Conservation (phyloP, 2,329 filamentous ascomycete genomes). For the Coniochaeta hoffmannii region DNA sequence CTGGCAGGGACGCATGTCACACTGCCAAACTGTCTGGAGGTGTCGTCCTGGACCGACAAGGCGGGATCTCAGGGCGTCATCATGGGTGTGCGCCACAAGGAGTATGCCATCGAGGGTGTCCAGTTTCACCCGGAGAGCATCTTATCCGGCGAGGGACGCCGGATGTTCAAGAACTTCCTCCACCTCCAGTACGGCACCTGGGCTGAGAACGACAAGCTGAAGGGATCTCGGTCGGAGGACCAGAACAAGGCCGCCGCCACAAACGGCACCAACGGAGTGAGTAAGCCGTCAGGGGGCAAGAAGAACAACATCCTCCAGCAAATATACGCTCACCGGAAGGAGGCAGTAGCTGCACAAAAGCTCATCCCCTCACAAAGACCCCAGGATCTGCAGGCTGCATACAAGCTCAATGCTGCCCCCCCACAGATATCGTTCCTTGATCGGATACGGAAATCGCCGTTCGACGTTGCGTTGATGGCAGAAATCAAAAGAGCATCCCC, state of each 20-base stretch:
- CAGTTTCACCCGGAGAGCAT: conserved; percentile 99
- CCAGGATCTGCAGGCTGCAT: conserved; percentile 77
- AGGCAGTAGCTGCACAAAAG: conserved; percentile 73
- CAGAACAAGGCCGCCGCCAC: conserved; percentile 11
- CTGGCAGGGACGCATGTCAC: conserved; percentile 86
- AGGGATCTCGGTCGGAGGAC: conserved; percentile 23
- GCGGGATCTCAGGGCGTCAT: conserved; percentile 77
- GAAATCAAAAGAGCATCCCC: conserved; percentile 97
- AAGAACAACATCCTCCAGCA: conserved; percentile 82
- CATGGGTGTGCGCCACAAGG: conserved; percentile 93
- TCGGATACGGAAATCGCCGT: conserved; percentile 73
- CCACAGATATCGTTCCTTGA: conserved; percentile 74
- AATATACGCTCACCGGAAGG: conserved; percentile 78
- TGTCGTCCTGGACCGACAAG: conserved; percentile 81
- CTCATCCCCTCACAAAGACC: conserved; percentile 76
- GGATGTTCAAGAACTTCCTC: conserved; percentile 91
- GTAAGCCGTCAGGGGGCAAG: conserved; percentile 14
- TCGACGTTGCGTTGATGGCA: conserved; percentile 87
- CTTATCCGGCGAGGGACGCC: conserved; percentile 76
- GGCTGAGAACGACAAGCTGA: conserved; percentile 64
- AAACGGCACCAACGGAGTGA: not conserved
- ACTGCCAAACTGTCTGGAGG: conserved; percentile 75
- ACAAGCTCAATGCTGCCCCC: conserved; percentile 76
- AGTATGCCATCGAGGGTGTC: conserved; percentile 86
- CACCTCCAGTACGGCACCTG: conserved; percentile 84